Evolutionary conservation across 2,329 filamentous ascomycete genomes (phyloP).

Genomic region (Epichloe brachyelytri): DNA sequence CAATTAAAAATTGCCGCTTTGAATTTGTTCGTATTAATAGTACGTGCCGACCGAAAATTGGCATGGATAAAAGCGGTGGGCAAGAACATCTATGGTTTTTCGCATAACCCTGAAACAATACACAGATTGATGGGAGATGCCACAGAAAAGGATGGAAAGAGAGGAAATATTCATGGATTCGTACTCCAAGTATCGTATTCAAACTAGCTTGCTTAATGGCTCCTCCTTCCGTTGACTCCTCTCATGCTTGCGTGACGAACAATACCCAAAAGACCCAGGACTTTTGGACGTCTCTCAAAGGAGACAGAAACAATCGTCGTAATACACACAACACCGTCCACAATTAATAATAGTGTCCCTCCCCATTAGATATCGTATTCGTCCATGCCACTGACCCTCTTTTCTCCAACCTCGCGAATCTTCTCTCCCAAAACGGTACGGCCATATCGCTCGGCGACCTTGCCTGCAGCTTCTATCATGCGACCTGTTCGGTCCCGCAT

Average conservation of each 20-base stretch:
- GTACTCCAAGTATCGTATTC: background rate
- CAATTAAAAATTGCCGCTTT: no score
- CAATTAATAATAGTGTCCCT: background rate
- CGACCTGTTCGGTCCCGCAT: conserved; percentile 75
- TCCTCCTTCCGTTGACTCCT: background rate
- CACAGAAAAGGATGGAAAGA: background rate
- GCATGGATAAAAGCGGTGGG: no score
- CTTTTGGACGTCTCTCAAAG: no score
- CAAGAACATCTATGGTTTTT: no score
- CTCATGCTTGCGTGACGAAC: background rate
- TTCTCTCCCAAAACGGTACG: conserved; percentile 72
- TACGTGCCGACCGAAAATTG: no score
- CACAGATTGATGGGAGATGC: no score
- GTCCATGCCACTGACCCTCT: conserved; percentile 46
- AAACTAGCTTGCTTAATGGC: background rate
- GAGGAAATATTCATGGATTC: background rate
- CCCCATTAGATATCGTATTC: conserved; percentile 28
- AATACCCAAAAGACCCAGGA: background rate
- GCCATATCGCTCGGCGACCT: conserved; percentile 79
- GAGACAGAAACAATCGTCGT: background rate
- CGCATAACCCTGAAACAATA: no score
- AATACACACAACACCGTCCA: background rate
- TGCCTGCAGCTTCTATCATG: conserved; percentile 84
- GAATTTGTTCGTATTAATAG: no score
- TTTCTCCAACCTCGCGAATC: conserved; percentile 75